Conservation (phyloP, 1,284 basidiomycete species). For the Taiwanofungus camphoratus region DNA sequence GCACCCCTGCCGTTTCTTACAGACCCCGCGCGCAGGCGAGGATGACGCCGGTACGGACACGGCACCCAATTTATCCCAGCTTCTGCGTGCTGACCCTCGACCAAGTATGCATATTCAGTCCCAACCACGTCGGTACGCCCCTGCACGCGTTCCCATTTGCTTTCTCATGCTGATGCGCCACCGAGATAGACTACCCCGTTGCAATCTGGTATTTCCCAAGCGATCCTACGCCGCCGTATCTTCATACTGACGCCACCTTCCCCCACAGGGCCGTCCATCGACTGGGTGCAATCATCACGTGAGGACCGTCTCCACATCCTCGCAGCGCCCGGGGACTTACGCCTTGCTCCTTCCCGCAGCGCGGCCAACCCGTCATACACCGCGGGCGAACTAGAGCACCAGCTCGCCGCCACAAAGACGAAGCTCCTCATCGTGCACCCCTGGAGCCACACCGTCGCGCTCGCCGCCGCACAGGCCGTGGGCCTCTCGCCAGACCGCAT, state of each 20-base stretch:
- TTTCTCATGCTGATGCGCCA: background rate
- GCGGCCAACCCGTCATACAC: conserved; percentile 59
- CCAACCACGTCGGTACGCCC: conserved; percentile 25
- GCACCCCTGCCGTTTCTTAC: background rate
- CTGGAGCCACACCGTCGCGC: conserved; percentile 38
- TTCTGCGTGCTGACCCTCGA: background rate
- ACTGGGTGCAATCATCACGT: conserved; percentile 58
- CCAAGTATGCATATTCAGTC: conserved; percentile 28
- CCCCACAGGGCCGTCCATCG: conserved; percentile 49
- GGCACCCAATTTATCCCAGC: background rate
- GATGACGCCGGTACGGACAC: conserved; percentile 15
- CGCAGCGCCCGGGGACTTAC: conserved; percentile 24
- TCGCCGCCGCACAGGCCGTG: conserved; percentile 40
- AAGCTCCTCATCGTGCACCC: conserved; percentile 50
- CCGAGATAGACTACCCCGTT: conserved; percentile 53
- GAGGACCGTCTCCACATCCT: conserved; percentile 9
- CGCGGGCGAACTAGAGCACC: conserved; percentile 50
- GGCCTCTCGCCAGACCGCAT: conserved; percentile 47
- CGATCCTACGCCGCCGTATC: background rate
- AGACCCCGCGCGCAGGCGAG: conserved; percentile 3
- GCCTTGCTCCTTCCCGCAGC: conserved; percentile 16
- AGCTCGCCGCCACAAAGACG: conserved; percentile 46
- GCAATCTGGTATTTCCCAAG: conserved; percentile 38
- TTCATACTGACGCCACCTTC: background rate
- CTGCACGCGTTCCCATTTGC: background rate